Evolutionary conservation across 2,329 filamentous ascomycete species (phyloP), one percentile per base, ranked within the genome.

Genomic region (Tolypocladium sp.): DNA sequence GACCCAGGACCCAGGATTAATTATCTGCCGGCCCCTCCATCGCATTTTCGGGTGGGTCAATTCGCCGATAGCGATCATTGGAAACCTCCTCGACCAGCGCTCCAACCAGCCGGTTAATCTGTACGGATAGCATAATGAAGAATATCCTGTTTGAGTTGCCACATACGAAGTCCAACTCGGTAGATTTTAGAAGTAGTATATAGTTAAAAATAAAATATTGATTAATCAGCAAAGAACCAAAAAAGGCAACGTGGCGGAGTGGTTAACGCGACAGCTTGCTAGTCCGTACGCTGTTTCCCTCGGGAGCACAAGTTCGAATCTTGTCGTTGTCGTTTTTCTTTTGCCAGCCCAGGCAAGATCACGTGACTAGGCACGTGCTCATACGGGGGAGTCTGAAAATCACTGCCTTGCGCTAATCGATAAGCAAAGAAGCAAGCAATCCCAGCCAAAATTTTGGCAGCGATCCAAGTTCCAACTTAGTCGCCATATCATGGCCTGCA

Each of bases 401-500:
- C 9, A 25, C 27, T 15, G 17, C 10, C 12, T 33, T 17, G 20
- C 7, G 12, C 52, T 62, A 60, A 67, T 67, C 66, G 66, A 67
- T 67, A 67, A 67, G 55, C 33, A n/a, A 55, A 57, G 22, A 51
- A 53, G 46, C 33, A 20, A 30, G 22, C 41, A 22, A 38, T 40
- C 44, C 22, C 30, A 41, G 51, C 56, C 61, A 64, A 68, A 66
- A 69, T 71, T 73, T 66, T 67, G 67, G 61, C 63, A 63, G 58
- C 55, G 52, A 46, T 65, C 60, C 64, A 63, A n/a, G 33, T 30
- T 46, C 13, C 37, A 27, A 22, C 33, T 33, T n/a, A 8, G 15
- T 22, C 42, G 25, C 41, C 46, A 15, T 42, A 71, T 68, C 64
- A 74, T 74, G 72, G 71, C 68, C 68, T 68, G 66, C 65, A 70